Percentiles rank a stretch among this genome's conserved stretches.
These are phyloP conservation scores for Nicotiana sylvestris DNA, from an alignment of 257 asterid species.

Conservation along the genomic window DNA sequence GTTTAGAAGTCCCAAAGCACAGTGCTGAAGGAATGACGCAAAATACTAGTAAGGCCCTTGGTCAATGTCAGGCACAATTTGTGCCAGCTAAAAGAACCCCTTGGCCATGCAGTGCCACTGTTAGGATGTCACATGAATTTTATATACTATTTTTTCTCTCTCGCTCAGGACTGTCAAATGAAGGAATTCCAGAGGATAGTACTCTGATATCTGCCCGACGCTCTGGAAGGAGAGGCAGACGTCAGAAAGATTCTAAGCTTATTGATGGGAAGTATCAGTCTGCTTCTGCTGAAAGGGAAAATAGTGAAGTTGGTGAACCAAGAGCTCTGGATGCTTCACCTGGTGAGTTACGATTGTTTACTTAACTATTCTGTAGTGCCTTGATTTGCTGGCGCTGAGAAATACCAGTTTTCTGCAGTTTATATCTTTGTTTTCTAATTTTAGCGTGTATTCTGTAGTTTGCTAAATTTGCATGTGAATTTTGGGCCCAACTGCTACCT, in stretches of 20 bases:
- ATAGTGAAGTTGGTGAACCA: constrained; percentile 37
- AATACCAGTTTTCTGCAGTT: background rate
- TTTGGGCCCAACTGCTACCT: background rate
- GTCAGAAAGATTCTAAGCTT: constrained; percentile 43
- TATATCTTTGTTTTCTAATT: background rate
- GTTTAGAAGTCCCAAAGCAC: constrained; percentile 30
- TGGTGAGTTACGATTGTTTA: constrained; percentile 33
- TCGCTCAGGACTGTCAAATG: constrained; percentile 42
- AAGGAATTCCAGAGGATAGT: constrained; percentile 42
- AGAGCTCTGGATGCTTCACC: constrained; percentile 29
- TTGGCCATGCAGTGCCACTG: background rate
- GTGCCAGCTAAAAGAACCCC: constrained; percentile 6
- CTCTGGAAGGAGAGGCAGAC: constrained; percentile 69
- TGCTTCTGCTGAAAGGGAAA: constrained; percentile 45
- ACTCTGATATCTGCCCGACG: constrained; percentile 47
- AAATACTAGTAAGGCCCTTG: constrained; percentile 35
- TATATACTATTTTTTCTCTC: constrained; percentile 4
- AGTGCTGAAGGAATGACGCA: constrained; percentile 31
- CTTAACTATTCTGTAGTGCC: constrained; percentile 7
- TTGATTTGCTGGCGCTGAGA: background rate
- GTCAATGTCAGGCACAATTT: background rate
- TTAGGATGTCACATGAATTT: background rate
- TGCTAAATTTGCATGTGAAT: background rate
- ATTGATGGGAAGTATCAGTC: constrained; percentile 45
- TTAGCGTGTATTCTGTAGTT: background rate